Percentiles rank a stretch among this genome's conserved stretches.
Conservation (phyloP, 2,329 filamentous ascomycete species). For the Coccinonectria pachysandricola region DNA sequence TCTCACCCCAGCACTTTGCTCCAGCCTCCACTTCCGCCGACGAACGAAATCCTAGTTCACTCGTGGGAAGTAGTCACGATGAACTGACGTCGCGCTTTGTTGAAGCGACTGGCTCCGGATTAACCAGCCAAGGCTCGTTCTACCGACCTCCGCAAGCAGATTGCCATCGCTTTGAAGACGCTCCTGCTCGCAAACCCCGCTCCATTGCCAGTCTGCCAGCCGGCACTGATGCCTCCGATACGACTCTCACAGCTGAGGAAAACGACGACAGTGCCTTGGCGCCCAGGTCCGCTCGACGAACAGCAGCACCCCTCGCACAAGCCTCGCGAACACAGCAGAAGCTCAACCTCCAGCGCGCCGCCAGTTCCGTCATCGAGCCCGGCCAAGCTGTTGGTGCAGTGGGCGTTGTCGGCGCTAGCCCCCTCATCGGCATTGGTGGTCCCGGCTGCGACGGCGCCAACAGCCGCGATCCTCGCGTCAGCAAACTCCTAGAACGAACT, state of each 20-base stretch:
- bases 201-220: conserved; percentile 29
- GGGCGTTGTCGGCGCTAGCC: conserved; percentile 32
- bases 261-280: conserved; percentile 36
- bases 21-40: conserved; percentile 21
- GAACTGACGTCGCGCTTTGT: conserved; percentile 52
- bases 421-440: conserved; percentile 42
- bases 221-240: conserved; percentile 15
- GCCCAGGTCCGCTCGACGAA: conserved; percentile 32
- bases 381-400: conserved; percentile 32
- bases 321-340: conserved; percentile 66
- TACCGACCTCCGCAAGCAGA: conserved; percentile 28
- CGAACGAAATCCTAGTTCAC: conserved; percentile 15
- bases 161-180: conserved; percentile 23
- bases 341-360: conserved; percentile 62
- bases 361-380: conserved; percentile 61
- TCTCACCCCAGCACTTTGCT: conserved; percentile 28
- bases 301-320: conserved; percentile 35
- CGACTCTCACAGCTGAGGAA: conserved; percentile 18
- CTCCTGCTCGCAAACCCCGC: conserved; percentile 29
- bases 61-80: conserved; percentile 28
- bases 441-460: conserved; percentile 41
- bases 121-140: conserved; percentile 42
- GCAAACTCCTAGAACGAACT: conserved; percentile 56
- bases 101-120: conserved; percentile 37
- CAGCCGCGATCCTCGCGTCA: conserved; percentile 50